Conservation (phyloP, 345 rosid species). For the Brassica juncea region DNA sequence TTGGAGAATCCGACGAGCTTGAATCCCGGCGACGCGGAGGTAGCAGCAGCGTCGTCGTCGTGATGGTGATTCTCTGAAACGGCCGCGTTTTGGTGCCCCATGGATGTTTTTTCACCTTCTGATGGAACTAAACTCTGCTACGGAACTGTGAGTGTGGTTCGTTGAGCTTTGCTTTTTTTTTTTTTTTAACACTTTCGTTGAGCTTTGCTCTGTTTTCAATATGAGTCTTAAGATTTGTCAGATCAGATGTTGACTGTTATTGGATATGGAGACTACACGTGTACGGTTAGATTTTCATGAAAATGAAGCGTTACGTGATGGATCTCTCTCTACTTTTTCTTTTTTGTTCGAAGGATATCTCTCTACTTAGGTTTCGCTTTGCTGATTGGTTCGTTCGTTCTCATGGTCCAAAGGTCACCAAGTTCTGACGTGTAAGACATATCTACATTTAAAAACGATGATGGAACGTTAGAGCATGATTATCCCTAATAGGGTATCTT, state of each 20-base stretch:
- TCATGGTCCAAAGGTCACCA: neutral
- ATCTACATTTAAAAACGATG: neutral
- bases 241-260: slow-evolving; percentile 14
- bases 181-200: no score
- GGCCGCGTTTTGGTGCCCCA: slow-evolving; percentile 25
- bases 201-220: no score
- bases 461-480: neutral
- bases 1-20: slow-evolving; percentile 71
- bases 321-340: neutral
- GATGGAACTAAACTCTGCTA: neutral
- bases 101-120: slow-evolving; percentile 7
- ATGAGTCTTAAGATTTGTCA: neutral
- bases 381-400: slow-evolving; percentile 12
- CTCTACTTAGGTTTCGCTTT: neutral
- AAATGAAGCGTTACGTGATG: slow-evolving; percentile 21
- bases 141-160: neutral
- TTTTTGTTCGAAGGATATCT: neutral
- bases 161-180: neutral
- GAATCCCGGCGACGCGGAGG: slow-evolving; percentile 32
- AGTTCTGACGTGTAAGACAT: slow-evolving; percentile 25
- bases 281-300: slow-evolving; percentile 5
- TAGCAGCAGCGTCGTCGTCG: neutral
- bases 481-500: no score
- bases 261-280: slow-evolving; percentile 10
- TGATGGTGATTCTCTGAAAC: slow-evolving; percentile 14